Base-by-base conservation (phyloP, 2,329 filamentous ascomycete genomes). In the Exophiala viscosa region DNA sequence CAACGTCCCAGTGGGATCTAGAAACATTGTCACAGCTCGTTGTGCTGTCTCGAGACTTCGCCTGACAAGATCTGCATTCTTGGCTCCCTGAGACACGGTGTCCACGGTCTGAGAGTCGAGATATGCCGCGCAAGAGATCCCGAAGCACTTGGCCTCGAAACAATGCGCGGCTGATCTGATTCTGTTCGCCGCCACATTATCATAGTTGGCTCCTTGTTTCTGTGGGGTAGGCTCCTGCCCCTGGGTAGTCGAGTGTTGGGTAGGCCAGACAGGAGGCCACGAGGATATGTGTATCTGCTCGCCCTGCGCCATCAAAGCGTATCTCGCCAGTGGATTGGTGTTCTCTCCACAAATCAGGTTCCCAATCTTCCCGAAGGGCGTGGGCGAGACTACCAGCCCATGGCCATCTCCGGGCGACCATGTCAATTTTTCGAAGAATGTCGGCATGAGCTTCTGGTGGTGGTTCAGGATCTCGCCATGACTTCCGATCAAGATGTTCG, bases 131-230 rank as follows among this genome's bases (percentile, higher is more conserved):
- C 76, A 78, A 13, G 79, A 61, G 1, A 82, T 71, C 0, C 78
- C 79, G 42, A 81, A 82, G 39, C 73, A 77, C 57, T 82, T 82
- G 0, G 76, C 78, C 50, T 82, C 80, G 56, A 83, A 82, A 56
- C 78, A 81, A 61, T 82, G 78, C 0, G 77, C 77, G 0, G 77
- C 77, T 2, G 76, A 73, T 2, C 79, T 67, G 0, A 68, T 77
- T n/a, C 71, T 67, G 55, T 82, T 82, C 0, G 78, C 78, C 0
- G 73, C 67, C 1, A 80, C 66, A 54, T 82, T 81, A 56, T 82
- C 76, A 56, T 80, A 82, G 39, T 80, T 76, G 50, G 60, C 65
- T 5, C 54, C 58, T 28, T 28, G 14, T 0, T 52, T 52, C 2
- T 55, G 55, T 28, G 23, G 8, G 23, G 45, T 43, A 3, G 18